Evolutionary conservation across 2,329 filamentous ascomycete genomes (phyloP).

Genomic region (Hymenoscyphus scutula): DNA sequence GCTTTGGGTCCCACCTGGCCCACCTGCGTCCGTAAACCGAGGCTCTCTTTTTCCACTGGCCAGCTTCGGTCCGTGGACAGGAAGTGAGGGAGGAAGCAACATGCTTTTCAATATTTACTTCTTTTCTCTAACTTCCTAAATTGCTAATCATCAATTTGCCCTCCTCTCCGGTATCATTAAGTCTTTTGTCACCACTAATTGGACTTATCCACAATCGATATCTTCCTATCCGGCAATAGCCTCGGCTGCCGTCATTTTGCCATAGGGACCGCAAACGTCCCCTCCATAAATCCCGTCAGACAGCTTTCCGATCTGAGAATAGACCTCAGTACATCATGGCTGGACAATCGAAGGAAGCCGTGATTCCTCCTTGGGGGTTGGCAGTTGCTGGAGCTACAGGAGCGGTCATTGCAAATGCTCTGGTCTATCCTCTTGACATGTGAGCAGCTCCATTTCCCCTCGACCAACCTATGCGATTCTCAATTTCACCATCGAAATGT

Average conservation of each 20-base stretch:
- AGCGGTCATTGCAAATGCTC: constrained; percentile 88
- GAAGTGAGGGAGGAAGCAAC: background rate
- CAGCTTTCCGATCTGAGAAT: background rate
- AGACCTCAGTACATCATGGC: constrained; percentile 24
- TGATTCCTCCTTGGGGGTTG: constrained; percentile 84
- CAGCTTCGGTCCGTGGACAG: too few relatives aligned
- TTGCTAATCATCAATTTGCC: background rate
- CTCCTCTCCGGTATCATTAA: background rate
- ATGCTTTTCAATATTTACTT: constrained; percentile 4
- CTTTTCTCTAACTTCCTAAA: background rate
- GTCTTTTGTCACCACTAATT: background rate
- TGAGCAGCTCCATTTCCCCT: constrained; percentile 47
- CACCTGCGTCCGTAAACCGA: constrained; percentile 9
- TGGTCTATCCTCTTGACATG: constrained; percentile 97
- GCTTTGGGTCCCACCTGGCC: background rate
- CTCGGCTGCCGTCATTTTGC: constrained; percentile 15
- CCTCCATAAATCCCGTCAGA: background rate
- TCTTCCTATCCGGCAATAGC: constrained; percentile 11
- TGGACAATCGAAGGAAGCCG: constrained; percentile 36
- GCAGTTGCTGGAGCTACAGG: constrained; percentile 90
- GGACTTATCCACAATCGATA: background rate
- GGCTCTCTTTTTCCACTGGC: background rate
- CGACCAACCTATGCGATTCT: background rate
- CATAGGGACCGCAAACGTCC: constrained; percentile 2
- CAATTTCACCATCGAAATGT: background rate